Conservation (phyloP, 2,329 filamentous ascomycete species). For the Fusarium xylarioides region DNA sequence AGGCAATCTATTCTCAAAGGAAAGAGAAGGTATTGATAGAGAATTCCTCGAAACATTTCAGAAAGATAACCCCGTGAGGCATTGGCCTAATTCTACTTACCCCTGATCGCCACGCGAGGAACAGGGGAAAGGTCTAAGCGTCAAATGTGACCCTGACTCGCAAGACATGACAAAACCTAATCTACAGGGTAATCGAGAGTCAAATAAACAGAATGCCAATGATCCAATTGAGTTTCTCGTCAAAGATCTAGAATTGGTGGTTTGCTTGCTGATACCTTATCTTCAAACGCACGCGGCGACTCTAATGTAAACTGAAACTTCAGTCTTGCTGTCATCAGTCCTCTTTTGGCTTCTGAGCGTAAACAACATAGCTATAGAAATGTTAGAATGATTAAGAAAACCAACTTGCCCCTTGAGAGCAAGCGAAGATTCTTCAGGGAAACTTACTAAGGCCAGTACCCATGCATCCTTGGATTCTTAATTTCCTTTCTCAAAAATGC, state of each 20-base stretch:
- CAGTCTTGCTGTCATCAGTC: neutral
- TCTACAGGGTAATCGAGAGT: neutral
- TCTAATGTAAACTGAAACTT: neutral
- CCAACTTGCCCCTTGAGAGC: rapidly evolving
- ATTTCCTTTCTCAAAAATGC: slow-evolving; percentile 34
- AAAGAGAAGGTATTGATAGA: neutral
- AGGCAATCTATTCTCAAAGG: neutral
- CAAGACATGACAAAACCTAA: neutral
- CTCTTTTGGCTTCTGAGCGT: slow-evolving; percentile 11
- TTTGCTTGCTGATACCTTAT: neutral
- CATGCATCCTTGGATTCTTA: slow-evolving; percentile 36
- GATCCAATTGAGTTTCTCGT: neutral
- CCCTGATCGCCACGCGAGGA: neutral
- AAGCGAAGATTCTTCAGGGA: rapidly evolving
- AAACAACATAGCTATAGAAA: slow-evolving; percentile 21
- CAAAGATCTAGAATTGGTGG: too few species aligned
- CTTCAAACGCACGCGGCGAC: too few species aligned
- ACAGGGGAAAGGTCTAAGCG: neutral
- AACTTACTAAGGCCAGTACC: slow-evolving; percentile 39
- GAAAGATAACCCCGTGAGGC: neutral
- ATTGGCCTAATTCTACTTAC: neutral
- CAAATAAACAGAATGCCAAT: neutral
- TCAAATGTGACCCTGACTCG: neutral
- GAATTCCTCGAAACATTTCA: neutral
- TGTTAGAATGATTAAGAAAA: neutral